Base-by-base conservation (phyloP, 345 rosid species). In the Salix dunnii region DNA sequence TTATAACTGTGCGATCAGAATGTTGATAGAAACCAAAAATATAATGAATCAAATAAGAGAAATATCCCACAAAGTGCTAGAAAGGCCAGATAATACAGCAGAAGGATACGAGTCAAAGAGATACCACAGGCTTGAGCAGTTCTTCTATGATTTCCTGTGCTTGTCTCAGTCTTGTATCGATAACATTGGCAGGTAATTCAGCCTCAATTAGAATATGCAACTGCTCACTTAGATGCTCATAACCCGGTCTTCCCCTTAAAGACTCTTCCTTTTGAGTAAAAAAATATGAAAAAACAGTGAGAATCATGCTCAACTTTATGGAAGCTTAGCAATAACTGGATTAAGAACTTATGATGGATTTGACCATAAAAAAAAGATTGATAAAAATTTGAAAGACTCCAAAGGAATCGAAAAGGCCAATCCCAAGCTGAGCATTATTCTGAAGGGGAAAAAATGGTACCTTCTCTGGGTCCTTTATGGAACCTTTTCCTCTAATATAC, bases 101-200 rank as follows among this genome's bases (percentile, higher is more conserved):
- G 35, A 38, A 35, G 40, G 74, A 75, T 17, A 49, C 46, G 23
- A 64, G 18, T 21, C n/a, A 20, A 18, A 42, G 23, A 60, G 6
- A 61, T 79, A 79, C 82, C 78, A 79, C 82, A 62, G 82, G 82
- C 27, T 74, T 75, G 21, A 79, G 79, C 55, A 79, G 72, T 62
- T 79, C 78, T 75, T 75, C 79, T 27, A 79, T 74, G 30, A 79
- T 79, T 70, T 79, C 82, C 58, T 53, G 82, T 43, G 79, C 82
- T 55, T 70, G 82, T 53, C 71, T 79, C 76, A 79, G 35, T 36
- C 70, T 53, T 58, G 71, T 64, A 40, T 79, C 82, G 2, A 80
- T 61, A 49, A 80, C 18, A 55, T 66, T 65, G 67, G 51, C 79
- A 12, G 79, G 83, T 25, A 80, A 66, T 40, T 80, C 83, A 2